Percentiles rank a stretch among this genome's conserved stretches.
Conservation (phyloP, 768 basidiomycete genomes). For the Boletus insuetus region DNA sequence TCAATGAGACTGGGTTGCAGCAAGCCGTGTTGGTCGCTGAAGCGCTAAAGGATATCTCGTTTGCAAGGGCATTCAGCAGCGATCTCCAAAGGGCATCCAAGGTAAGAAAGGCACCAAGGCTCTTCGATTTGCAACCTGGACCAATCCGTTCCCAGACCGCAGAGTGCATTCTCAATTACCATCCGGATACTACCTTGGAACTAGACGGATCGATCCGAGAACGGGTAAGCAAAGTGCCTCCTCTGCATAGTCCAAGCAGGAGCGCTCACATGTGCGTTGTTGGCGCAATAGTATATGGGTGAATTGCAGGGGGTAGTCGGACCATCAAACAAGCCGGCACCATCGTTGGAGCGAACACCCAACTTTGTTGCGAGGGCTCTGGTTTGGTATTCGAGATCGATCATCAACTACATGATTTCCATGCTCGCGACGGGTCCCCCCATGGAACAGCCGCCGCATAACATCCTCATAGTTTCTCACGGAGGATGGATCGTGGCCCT, state of each 20-base stretch:
- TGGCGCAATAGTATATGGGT: slow-evolving; percentile 51
- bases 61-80: slow-evolving; percentile 64
- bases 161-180: slow-evolving; percentile 54
- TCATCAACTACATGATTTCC: slow-evolving; percentile 34
- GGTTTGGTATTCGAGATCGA: slow-evolving; percentile 58
- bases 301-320: slow-evolving; percentile 51
- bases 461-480: slow-evolving; percentile 63
- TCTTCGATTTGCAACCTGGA: not conserved
- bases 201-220: slow-evolving; percentile 55
- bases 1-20: slow-evolving; percentile 59
- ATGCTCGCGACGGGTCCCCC: slow-evolving; percentile 22
- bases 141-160: slow-evolving; percentile 51
- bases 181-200: slow-evolving; percentile 45
- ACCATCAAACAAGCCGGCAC: slow-evolving; percentile 14
- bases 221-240: slow-evolving; percentile 43
- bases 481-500: slow-evolving; percentile 61
- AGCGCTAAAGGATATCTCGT: slow-evolving; percentile 50
- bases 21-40: slow-evolving; percentile 59
- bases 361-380: slow-evolving; percentile 49
- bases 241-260: not conserved
- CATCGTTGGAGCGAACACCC: slow-evolving; percentile 26
- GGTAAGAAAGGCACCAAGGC: slow-evolving; percentile 38
- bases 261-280: not conserved
- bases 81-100: slow-evolving; percentile 66
- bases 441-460: slow-evolving; percentile 25